These are phyloP conservation scores for Mycena epipterygia DNA, from an alignment of 768 basidiomycete species.

Conservation along the genomic window DNA sequence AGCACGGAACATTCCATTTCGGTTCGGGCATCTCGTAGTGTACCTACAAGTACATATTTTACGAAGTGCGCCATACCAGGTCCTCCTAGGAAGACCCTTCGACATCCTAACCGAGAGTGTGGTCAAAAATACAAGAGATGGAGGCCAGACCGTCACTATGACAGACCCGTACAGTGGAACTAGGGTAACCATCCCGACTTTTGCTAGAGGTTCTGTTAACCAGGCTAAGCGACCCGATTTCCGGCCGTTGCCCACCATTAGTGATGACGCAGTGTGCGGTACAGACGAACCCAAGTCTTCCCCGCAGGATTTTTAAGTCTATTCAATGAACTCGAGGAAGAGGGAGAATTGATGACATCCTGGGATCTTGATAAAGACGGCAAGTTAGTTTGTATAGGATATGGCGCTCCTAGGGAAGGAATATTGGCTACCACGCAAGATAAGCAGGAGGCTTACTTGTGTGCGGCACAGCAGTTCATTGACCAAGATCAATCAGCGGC, in stretches of 20 bases:
- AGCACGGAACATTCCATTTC: not conserved
- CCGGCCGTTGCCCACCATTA: too few species aligned
- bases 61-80: not conserved
- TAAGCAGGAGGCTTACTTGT: too few species aligned
- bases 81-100: not conserved
- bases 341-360: slow-evolving; percentile 7
- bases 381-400: too few species aligned
- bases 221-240: too few species aligned
- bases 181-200: not conserved
- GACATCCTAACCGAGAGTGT: not conserved
- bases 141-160: not conserved
- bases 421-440: too few species aligned
- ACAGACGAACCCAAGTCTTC: too few species aligned
- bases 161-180: not conserved
- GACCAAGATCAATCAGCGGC: too few species aligned
- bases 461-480: too few species aligned
- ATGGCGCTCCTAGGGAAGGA: too few species aligned
- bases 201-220: too few species aligned
- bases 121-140: not conserved
- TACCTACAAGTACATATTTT: not conserved
- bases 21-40: not conserved
- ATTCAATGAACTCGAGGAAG: slow-evolving; percentile 1
- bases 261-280: too few species aligned
- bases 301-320: not conserved
- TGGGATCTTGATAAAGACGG: not conserved